Evolutionary conservation across 805 yeast genomes (phyloP), one percentile per base, ranked within the genome.

Genomic region (Saturnispora ahearnii): DNA sequence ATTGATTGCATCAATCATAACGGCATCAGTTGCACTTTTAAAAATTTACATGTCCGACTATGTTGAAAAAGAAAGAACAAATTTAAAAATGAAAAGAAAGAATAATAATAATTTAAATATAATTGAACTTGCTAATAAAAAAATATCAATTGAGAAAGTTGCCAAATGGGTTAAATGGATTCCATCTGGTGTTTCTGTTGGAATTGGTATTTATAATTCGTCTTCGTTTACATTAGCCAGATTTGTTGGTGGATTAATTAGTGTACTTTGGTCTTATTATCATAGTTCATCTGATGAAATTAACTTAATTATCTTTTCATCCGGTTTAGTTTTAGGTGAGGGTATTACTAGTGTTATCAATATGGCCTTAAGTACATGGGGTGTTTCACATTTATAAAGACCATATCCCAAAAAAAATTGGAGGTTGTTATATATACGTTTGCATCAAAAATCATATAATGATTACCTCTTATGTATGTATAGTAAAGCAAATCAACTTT

Each of bases 181-280:
- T 28, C 99, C 99, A 1, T 82, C 88, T 22, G 99, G 99, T 11
- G 95, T 93, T 28, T 97, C 99, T 2, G 96, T 90, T 15, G 99
- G 99, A 1, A 85, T 91, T 46, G 98, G 99, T 15, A 88, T 91
- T 53, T 93, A 91, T 65, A 93, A 93, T 63, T 76, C 90, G 0
- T 98, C 99, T 3, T 82, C 88, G 44, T 93, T 91, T 67, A 93
- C 98, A 0, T 71, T 91, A 43, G 98, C 98, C 1, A 73, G 99
- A 58, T 91, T 93, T 62, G 53, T 88, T 22, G 99, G 99, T 9
- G 99, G 99, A 2, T 57, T 85, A 3, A 60, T 80, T 32, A 77
- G 89, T 1, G 76, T 76, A 60, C 54, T 68, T 55, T 80, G 90
- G 88, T 55, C 79, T 51, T 67, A 65, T 29, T 30, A 36, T 22